Conservation (phyloP, 352 stramenopile species). For the Elongisporangium senticosum region DNA sequence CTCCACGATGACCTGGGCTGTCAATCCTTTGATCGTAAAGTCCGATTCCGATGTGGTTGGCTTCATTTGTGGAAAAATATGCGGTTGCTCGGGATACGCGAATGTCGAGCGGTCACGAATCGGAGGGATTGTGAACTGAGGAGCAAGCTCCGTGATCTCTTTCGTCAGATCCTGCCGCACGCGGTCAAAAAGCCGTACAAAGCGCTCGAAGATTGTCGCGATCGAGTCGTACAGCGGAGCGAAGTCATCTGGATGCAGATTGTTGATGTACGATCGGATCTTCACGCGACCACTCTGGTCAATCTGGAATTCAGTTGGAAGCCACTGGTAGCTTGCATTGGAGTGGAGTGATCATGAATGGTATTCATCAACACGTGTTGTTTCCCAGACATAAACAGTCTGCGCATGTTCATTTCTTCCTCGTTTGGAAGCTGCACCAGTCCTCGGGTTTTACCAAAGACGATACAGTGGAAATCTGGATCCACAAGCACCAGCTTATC, state of each 20-base stretch:
- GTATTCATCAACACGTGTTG: background rate
- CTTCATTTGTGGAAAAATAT: no score
- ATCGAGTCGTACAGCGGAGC: slow-evolving; percentile 25
- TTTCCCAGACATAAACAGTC: no score
- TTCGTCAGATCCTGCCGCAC: slow-evolving; percentile 3
- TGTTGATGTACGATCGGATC: slow-evolving; percentile 50
- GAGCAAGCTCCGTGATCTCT: no score
- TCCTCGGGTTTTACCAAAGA: no score
- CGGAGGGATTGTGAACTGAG: no score
- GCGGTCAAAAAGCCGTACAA: slow-evolving; percentile 38
- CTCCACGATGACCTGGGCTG: slow-evolving; percentile 41
- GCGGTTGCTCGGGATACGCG: no score
- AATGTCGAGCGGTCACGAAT: no score
- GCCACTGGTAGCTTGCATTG: slow-evolving; percentile 33
- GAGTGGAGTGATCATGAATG: slow-evolving; percentile 6
- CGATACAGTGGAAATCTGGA: no score
- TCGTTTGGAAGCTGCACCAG: no score
- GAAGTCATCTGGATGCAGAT: slow-evolving; percentile 30
- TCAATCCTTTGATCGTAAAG: slow-evolving; percentile 16
- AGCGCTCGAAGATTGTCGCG: slow-evolving; percentile 19
- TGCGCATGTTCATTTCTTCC: no score
- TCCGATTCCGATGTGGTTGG: background rate
- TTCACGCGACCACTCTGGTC: slow-evolving; percentile 2
- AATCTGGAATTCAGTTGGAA: slow-evolving; percentile 26
- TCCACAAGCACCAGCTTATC: no score